Base-by-base conservation (phyloP, 1,284 basidiomycete genomes). In the Fomitiporia mediterranea region DNA sequence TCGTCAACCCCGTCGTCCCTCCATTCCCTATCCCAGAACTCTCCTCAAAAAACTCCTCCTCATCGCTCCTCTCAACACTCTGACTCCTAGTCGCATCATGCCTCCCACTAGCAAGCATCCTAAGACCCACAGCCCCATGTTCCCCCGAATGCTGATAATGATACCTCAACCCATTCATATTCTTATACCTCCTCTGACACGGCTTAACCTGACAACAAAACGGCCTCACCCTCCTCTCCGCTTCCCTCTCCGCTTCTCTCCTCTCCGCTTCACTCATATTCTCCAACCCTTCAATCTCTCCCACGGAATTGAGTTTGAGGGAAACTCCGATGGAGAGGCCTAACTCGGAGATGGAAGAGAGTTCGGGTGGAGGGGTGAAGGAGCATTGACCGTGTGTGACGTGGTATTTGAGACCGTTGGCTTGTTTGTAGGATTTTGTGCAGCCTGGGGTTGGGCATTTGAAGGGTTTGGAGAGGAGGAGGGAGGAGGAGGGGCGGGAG, bases 381-480 rank as follows among this genome's bases (percentile, higher is more conserved):
- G 37, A 27, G 32, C 53, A 56, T 32, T 59, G 58, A 0, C 58
- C 53, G 19, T 59, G 54, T 46, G 50, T 42, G 42, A 55, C 70
- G 73, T 99, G 96, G 72, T 98, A 98, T 77, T 99, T 98, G 65
- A 99, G 79, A 1, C 91, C 91, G 67, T 93, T 93, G 59, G 93
- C 94, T 74, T 98, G 96, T 78, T 98, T 98, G 81, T 99, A 99
- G 44, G 86, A 86, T 80, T 99, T 99, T 77, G 94, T 95, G 78
- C 96, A 99, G 56, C 97, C 96, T 0, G 91, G 88, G 65, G 96
- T 96, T 13, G 94, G 94, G 76, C 96, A 99, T 61, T 89, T 83
- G 85, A 96, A 99, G 0, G 96, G 96, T 72, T 98, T 98, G 62
- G 80, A 86, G 46, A 74, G 70, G 27, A 84, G 72, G 13, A 83